Evolutionary conservation across 2,329 filamentous ascomycete genomes (phyloP).

Genomic region (Trichoderma gracile): DNA sequence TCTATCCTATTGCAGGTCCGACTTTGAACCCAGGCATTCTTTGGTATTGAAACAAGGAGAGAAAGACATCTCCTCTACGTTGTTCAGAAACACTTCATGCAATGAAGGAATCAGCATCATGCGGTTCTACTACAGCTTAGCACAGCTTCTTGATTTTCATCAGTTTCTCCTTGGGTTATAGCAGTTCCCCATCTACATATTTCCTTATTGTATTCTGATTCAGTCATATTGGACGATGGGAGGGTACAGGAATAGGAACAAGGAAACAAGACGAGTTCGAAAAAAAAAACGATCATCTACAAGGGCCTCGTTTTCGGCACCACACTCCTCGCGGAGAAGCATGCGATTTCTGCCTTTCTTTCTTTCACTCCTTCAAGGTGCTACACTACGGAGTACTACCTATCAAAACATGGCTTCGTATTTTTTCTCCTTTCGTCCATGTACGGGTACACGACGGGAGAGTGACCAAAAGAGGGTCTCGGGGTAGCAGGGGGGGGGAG

Average conservation of each 20-base stretch:
- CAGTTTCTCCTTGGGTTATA: not conserved
- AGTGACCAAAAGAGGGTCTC: constrained; percentile 21
- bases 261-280: constrained; percentile 1
- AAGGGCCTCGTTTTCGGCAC: constrained; percentile 12
- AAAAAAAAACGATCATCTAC: not conserved
- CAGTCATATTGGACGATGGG: not conserved
- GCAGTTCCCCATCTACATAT: not conserved
- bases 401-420: not conserved
- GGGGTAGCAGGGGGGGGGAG: constrained; percentile 3
- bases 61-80: not conserved
- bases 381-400: too few species aligned
- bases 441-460: not conserved
- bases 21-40: not conserved
- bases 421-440: not conserved
- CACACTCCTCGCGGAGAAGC: constrained; percentile 21
- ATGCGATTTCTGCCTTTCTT: not conserved
- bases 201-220: not conserved
- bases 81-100: too few species aligned
- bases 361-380: too few species aligned
- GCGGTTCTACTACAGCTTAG: not conserved
- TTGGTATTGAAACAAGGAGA: not conserved
- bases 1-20: not conserved
- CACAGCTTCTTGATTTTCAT: constrained; percentile 6
- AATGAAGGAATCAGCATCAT: not conserved
- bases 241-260: not conserved